Evolutionary conservation across 23 red algal species (phyloP).

Genomic region (Gracilaria gracilis): DNA sequence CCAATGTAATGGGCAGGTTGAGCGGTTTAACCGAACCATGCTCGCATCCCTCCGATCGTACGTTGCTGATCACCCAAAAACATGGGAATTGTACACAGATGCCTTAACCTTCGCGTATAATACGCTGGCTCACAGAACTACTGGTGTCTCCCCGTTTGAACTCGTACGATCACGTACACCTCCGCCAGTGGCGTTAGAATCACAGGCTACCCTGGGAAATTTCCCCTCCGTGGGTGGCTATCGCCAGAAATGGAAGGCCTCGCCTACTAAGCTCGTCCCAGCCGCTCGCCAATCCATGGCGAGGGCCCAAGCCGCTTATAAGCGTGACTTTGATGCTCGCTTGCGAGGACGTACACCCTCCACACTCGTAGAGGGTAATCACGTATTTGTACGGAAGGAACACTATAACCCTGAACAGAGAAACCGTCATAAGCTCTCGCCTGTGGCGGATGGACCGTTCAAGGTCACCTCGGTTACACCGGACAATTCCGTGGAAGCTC

Average conservation of each 20-base stretch:
- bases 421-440: too few relatives aligned
- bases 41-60: neutral
- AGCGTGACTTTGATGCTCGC: too few relatives aligned
- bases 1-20: too few relatives aligned
- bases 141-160: neutral
- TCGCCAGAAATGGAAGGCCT: neutral
- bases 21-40: too few relatives aligned
- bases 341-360: too few relatives aligned
- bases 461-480: too few relatives aligned
- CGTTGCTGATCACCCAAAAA: conserved; percentile 8
- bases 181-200: neutral
- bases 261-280: neutral
- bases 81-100: neutral
- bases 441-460: too few relatives aligned
- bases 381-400: too few relatives aligned
- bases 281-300: neutral
- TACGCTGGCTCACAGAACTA: neutral
- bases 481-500: too few relatives aligned
- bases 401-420: too few relatives aligned
- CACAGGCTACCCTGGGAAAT: neutral
- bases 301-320: too few relatives aligned
- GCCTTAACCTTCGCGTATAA: neutral
- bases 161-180: neutral
- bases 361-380: too few relatives aligned
- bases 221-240: neutral